These are phyloP conservation scores for Neonectria hederae DNA, from an alignment of 2,329 filamentous ascomycete genomes.

Conservation along the genomic window DNA sequence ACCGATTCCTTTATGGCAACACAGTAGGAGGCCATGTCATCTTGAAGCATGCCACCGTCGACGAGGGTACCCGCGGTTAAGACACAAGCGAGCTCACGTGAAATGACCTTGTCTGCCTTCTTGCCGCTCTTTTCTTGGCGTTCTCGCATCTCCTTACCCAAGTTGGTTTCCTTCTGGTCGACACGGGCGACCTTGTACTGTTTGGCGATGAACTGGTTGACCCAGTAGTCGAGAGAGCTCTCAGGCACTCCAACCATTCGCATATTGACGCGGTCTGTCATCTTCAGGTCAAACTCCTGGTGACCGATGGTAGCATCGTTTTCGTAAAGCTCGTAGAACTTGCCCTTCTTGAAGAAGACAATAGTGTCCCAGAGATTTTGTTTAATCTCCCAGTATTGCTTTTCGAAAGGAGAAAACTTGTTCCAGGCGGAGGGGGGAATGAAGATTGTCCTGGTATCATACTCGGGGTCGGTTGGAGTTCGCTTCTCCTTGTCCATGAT, in stretches of 20 bases:
- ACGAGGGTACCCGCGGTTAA: conserved; percentile 93
- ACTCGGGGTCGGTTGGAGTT: conserved; percentile 81
- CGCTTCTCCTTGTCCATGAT: conserved; percentile 86
- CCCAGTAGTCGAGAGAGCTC: conserved; percentile 94
- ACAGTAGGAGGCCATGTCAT: conserved; percentile 97
- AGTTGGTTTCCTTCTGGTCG: conserved; percentile 94
- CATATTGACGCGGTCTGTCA: conserved; percentile 99
- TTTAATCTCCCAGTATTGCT: conserved; percentile 99
- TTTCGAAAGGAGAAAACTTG: conserved; percentile 93
- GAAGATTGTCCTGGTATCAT: conserved; percentile 90
- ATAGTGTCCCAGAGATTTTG: conserved; percentile 97
- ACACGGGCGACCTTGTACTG: conserved; percentile 97
- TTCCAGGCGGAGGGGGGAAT: conserved; percentile 83
- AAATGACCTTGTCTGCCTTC: conserved; percentile 93
- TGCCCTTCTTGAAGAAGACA: conserved; percentile 99
- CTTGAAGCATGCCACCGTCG: conserved; percentile 95
- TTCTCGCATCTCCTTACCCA: conserved; percentile 99
- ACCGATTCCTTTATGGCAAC: conserved; percentile 90
- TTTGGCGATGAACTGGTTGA: conserved; percentile 97
- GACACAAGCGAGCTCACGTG: conserved; percentile 88
- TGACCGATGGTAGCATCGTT: conserved; percentile 97
- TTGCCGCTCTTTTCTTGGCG: conserved; percentile 71
- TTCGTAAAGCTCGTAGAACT: conserved; percentile 98
- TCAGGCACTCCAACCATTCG: conserved; percentile 99
- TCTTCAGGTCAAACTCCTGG: conserved; percentile 95